Base-by-base conservation (phyloP, 2,329 filamentous ascomycete genomes). In the Curvularia eragrostidis region DNA sequence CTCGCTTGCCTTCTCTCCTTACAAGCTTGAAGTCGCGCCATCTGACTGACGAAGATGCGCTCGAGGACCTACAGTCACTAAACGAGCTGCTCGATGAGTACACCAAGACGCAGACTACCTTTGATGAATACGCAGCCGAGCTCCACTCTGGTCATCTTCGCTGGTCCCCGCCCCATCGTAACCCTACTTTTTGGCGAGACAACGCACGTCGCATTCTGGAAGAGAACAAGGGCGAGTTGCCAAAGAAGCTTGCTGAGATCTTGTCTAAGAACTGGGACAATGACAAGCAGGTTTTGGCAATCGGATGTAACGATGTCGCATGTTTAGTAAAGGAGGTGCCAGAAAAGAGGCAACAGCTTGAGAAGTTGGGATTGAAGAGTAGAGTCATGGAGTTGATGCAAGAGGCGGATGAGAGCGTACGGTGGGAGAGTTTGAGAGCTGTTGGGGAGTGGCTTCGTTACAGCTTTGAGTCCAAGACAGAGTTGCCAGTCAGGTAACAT, bases 311-410 rank as follows among this genome's bases (percentile, higher is more conserved):
- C 75, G 93, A 97, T 73, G 86, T 97, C 19, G 93, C 91, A n/a
- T 89, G 84, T 62, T 80, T 97, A 59, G 93, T 97, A 48, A 93
- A 91, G 78, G 91, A 96, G 77, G 90, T 94, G 53, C 93, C 93
- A 0, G 93, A 96, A 80, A 91, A 89, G 80, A 83, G 93, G 71
- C 81, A 84, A 57, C 86, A 90, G 75, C 83, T 97, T 67, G 93
- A 97, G 81, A 93, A 89, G 79, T 78, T 93, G 42, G 92, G 92
- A 0, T 78, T 97, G 62, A 97, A 97, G 85, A 86, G 86, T 18
- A 85, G 91, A 65, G 89, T 97, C 59, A 96, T 97, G 93, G 91
- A 93, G 79, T 82, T 97, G 71, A 97, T 97, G 93, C 88, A 87
- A 70, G 91, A 96, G 73, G 84, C 87, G 57, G 92, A 97, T 70